Conservation (phyloP, 495 filamentous ascomycete genomes). For the Podospora pseudopauciseta region DNA sequence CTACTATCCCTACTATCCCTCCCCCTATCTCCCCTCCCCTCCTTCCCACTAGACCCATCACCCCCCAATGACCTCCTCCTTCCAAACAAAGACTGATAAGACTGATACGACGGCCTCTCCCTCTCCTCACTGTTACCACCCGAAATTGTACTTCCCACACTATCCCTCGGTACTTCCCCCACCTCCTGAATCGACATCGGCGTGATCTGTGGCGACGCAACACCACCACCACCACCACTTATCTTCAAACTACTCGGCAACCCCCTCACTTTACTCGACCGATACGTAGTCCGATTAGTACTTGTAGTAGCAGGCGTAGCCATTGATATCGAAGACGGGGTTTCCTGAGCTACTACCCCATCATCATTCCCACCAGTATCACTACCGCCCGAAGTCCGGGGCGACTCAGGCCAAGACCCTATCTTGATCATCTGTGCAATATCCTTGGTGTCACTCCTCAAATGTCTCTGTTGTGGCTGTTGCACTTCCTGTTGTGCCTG, state of each 20-base stretch:
- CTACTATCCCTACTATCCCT: neutral
- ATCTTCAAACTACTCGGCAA: neutral
- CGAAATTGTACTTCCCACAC: neutral
- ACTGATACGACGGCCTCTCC: neutral
- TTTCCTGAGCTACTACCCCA: neutral
- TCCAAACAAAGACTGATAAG: neutral
- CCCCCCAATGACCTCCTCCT: conserved; percentile 5
- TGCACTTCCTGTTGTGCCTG: neutral
- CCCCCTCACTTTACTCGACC: neutral
- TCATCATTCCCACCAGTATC: neutral
- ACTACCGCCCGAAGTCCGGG: neutral
- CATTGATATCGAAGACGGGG: neutral
- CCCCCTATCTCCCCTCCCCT: neutral
- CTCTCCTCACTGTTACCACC: neutral
- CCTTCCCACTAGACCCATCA: neutral
- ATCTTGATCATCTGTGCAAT: neutral
- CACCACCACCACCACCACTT: neutral
- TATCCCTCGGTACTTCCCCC: neutral
- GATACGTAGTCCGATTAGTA: neutral
- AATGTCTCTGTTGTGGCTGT: neutral
- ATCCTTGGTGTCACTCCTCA: neutral
- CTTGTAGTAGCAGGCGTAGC: neutral
- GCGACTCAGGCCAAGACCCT: neutral
- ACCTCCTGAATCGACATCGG: neutral
- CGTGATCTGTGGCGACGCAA: neutral